These are phyloP conservation scores for Lantana camara DNA, from an alignment of 257 asterid genomes.

Conservation along the genomic window DNA sequence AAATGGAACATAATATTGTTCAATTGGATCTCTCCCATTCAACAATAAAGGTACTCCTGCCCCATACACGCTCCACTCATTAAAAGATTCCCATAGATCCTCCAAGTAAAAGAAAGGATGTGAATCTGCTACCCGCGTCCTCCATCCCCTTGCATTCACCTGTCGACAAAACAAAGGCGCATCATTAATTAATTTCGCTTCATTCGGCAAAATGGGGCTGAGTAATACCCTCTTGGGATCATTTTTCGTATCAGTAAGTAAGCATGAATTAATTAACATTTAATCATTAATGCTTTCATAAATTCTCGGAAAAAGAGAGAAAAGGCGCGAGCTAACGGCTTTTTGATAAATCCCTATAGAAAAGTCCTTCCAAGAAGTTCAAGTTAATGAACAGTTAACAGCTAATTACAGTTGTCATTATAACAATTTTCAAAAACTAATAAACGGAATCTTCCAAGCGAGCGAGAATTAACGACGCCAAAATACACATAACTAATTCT, in stretches of 20 bases:
- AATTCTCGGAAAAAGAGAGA: neutral
- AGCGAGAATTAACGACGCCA: conserved; percentile 9
- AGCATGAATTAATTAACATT: conserved; percentile 20
- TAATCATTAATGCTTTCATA: conserved; percentile 4
- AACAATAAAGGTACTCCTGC: conserved; percentile 66
- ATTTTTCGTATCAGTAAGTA: conserved; percentile 9
- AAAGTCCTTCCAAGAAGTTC: neutral
- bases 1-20: conserved; percentile 74
- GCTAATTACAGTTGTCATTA: neutral
- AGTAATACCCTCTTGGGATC: neutral
- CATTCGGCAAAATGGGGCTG: conserved; percentile 19
- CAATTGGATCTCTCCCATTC: conserved; percentile 45
- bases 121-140: conserved; percentile 39
- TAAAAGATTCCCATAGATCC: conserved; percentile 68
- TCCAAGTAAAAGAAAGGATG: conserved; percentile 53
- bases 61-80: conserved; percentile 68
- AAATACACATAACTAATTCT: conserved; percentile 15
- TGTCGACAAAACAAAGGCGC: conserved; percentile 32
- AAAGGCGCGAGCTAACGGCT: neutral
- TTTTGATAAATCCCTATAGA: neutral
- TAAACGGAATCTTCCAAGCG: conserved; percentile 1
- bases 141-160: conserved; percentile 40
- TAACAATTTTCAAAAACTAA: conserved; percentile 11
- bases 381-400: neutral
- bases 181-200: neutral